Evolutionary conservation across 1,139 yeast species (phyloP).

Genomic region (Debaryomyces robertsiae): DNA sequence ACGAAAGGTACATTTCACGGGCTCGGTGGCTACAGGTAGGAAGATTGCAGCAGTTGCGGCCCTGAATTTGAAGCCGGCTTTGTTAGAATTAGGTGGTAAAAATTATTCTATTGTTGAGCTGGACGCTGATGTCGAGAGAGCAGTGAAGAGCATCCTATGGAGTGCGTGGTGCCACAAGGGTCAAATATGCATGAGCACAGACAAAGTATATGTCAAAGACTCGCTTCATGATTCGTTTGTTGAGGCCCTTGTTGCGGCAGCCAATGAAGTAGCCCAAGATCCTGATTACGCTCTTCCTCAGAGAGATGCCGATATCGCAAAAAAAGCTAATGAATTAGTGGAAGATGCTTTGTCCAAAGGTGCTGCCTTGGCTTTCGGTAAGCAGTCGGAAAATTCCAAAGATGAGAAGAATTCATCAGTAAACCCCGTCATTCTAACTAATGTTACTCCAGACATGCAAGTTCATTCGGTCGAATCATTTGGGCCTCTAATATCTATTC

Average conservation of each 20-base stretch:
- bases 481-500: slow-evolving; percentile 50
- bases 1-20: slow-evolving; percentile 45
- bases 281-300: slow-evolving; percentile 29
- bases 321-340: slow-evolving; percentile 29
- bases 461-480: slow-evolving; percentile 43
- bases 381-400: not conserved
- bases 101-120: slow-evolving; percentile 35
- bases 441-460: slow-evolving; percentile 35
- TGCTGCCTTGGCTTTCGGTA: slow-evolving; percentile 36
- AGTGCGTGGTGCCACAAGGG: slow-evolving; percentile 47
- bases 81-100: slow-evolving; percentile 50
- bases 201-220: slow-evolving; percentile 37
- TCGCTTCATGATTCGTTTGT: slow-evolving; percentile 31
- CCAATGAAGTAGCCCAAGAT: slow-evolving; percentile 20
- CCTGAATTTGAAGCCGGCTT: slow-evolving; percentile 35
- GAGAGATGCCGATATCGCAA: slow-evolving; percentile 30
- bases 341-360: slow-evolving; percentile 47
- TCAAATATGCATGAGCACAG: slow-evolving; percentile 51
- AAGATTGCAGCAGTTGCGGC: slow-evolving; percentile 38
- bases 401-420: slow-evolving; percentile 13
- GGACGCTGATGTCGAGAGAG: slow-evolving; percentile 36
- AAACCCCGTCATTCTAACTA: slow-evolving; percentile 37
- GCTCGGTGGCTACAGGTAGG: slow-evolving; percentile 42
- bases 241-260: slow-evolving; percentile 23
- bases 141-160: slow-evolving; percentile 33